A percentile compares a stretch with the other conserved stretches of the same genome.
Evolutionary conservation across 345 rosid genomes (phyloP).

Genomic region (Brassica juncea): DNA sequence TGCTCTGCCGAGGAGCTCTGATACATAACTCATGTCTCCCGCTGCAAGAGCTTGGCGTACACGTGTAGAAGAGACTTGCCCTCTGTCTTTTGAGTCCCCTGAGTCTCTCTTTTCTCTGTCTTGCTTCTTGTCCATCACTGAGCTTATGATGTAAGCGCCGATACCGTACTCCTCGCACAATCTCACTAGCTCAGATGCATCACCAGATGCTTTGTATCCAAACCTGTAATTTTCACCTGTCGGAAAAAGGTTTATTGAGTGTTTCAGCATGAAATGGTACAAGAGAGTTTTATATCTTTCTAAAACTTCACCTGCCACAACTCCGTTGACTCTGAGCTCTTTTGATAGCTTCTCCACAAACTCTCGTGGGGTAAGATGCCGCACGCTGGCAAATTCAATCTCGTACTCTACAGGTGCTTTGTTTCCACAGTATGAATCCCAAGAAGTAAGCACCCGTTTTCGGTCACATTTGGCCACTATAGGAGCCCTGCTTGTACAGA

Average conservation of each 20-base stretch:
- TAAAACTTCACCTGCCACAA: slow-evolving; percentile 71
- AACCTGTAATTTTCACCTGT: slow-evolving; percentile 89
- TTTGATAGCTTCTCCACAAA: slow-evolving; percentile 89
- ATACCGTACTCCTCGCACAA: slow-evolving; percentile 72
- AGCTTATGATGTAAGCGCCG: slow-evolving; percentile 64
- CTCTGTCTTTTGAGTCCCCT: slow-evolving; percentile 67
- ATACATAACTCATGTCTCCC: slow-evolving; percentile 76
- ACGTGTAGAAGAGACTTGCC: slow-evolving; percentile 94
- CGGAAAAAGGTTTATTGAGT: neutral
- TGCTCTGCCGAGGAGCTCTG: slow-evolving; percentile 81
- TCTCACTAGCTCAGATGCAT: slow-evolving; percentile 67
- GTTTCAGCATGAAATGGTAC: slow-evolving; percentile 1
- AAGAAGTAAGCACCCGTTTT: slow-evolving; percentile 70
- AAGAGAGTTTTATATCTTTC: neutral
- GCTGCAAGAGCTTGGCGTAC: slow-evolving; percentile 83
- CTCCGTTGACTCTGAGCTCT: slow-evolving; percentile 77
- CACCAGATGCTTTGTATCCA: slow-evolving; percentile 93
- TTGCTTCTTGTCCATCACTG: slow-evolving; percentile 87
- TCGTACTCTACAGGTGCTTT: slow-evolving; percentile 63
- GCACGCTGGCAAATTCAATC: slow-evolving; percentile 71
- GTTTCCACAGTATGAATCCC: slow-evolving; percentile 78
- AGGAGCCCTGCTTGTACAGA: slow-evolving; percentile 58
- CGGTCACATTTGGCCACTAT: slow-evolving; percentile 91
- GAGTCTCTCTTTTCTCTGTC: slow-evolving; percentile 40
- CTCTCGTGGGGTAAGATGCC: slow-evolving; percentile 74